Evolutionary conservation across 306 rosid species (phyloP), one percentile per base, ranked within the genome.

Genomic region (Fagus sylvatica): DNA sequence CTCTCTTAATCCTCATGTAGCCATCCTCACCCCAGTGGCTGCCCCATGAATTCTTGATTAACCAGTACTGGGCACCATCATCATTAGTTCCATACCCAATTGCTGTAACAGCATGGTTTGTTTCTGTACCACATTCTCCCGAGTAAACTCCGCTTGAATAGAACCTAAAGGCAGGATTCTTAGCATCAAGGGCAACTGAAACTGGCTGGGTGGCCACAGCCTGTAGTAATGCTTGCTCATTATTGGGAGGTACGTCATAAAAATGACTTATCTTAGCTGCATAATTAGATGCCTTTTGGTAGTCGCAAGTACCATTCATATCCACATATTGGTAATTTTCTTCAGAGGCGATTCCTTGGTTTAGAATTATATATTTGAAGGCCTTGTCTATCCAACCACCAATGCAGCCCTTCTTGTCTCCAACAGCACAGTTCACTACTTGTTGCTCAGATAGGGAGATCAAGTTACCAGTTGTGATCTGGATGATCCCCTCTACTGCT

Each of bases 21-120:
- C 88, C 84, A 34, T 4, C 30, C 37, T 78, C 77, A 5, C 88
- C 88, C 88, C 84, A 85, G 0, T 1, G 1, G 6, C 12, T 1
- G 1, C 87, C 85, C 73, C 82, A 73, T 0, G 88, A 85, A 9
- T 79, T 81, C 68, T 78, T 85, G 32, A 76, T 0, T 33, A 76
- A 42, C 84, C 82, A 78, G 11, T 76, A 68, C 55, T 67, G 72
- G 6, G 15, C 53, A 1, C 84, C 84, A 53, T 81, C 3, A 11
- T 39, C 12, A 11, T 16, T 61, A 16, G 7, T 56, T 11, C 71
- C 81, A 67, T 75, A 85, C 2, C 85, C 88, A 30, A 81, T 37
- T 3, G 10, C 13, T 5, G 79, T 59, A 1, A 78, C 82, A 6
- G 49, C 84, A 40, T 85, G 88, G 79, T 51, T 61, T 2, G 34